A percentile compares a stretch with the other conserved stretches of the same genome.
Conservation (phyloP, 768 basidiomycete genomes). For the Dioszegia crocea region DNA sequence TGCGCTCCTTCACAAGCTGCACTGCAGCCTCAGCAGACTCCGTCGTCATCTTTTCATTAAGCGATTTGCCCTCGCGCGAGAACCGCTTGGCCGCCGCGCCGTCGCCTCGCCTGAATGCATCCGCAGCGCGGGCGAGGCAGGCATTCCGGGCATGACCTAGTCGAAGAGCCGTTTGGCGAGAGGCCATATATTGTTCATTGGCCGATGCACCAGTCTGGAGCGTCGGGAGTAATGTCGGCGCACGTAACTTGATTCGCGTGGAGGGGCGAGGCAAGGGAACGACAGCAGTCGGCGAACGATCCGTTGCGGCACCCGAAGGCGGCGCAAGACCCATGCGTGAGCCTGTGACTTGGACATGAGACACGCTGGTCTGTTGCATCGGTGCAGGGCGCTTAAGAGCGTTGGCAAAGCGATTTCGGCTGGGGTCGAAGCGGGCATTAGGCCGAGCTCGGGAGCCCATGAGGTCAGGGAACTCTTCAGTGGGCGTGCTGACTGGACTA, state of each 20-base stretch:
- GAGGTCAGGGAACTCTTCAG: conserved; percentile 50
- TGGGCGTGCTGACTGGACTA: conserved; percentile 21
- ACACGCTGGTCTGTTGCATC: conserved; percentile 21
- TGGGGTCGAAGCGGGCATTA: conserved; percentile 64
- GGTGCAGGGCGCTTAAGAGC: conserved; percentile 71
- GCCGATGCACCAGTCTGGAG: conserved; percentile 77
- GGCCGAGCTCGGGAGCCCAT: conserved; percentile 22
- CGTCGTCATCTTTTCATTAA: conserved; percentile 81
- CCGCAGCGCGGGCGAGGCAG: conserved; percentile 88
- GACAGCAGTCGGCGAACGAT: conserved; percentile 8
- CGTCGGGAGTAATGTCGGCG: conserved; percentile 80
- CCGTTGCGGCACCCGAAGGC: neutral
- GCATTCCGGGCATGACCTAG: conserved; percentile 91
- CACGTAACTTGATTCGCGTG: conserved; percentile 74
- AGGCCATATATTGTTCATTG: conserved; percentile 78
- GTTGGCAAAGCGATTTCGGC: conserved; percentile 81
- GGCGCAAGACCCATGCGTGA: conserved; percentile 13
- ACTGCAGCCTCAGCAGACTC: conserved; percentile 82
- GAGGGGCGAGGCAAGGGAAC: conserved; percentile 56
- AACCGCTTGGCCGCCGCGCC: conserved; percentile 94
- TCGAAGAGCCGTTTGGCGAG: conserved; percentile 80
- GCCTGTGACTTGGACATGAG: conserved; percentile 24
- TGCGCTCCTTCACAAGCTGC: conserved; percentile 78
- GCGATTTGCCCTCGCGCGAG: conserved; percentile 85
- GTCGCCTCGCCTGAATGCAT: conserved; percentile 92